phyloP scores from a whole-genome alignment of 129 eudicot species.

The Pittosporum tobira region DNA sequence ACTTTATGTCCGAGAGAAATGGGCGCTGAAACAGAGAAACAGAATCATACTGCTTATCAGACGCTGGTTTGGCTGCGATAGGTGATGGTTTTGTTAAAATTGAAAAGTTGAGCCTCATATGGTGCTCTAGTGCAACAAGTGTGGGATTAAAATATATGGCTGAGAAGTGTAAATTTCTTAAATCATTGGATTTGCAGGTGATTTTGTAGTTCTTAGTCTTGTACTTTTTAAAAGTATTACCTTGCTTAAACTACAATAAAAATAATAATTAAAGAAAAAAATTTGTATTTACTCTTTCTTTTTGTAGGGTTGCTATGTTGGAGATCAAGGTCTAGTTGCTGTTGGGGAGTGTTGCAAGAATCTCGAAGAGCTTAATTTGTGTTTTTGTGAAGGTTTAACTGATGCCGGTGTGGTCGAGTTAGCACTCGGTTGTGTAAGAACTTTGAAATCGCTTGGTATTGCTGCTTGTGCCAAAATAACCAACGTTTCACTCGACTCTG shows the following conservation, averaged over 20 bases:
- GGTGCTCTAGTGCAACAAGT: constrained; percentile 88
- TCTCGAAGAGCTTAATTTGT: constrained; percentile 70
- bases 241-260: not conserved
- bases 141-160: constrained; percentile 69
- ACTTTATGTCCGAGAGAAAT: constrained; percentile 29
- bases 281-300: no score
- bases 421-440: constrained; percentile 53
- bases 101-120: constrained; percentile 79
- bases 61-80: constrained; percentile 67
- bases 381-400: constrained; percentile 85
- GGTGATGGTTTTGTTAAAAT: constrained; percentile 65
- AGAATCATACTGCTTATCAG: constrained; percentile 65
- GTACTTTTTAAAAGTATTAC: not conserved
- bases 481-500: constrained; percentile 71
- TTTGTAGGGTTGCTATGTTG: constrained; percentile 74
- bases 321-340: constrained; percentile 83
- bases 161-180: constrained; percentile 66
- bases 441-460: constrained; percentile 78
- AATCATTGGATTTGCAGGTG: constrained; percentile 84
- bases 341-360: constrained; percentile 65
- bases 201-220: not conserved
- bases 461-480: constrained; percentile 91
- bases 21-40: constrained; percentile 39
- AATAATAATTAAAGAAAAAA: no score
- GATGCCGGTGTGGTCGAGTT: constrained; percentile 66